Conservation (phyloP, 2,329 filamentous ascomycete species). For the Ophiostoma pallidulum region DNA sequence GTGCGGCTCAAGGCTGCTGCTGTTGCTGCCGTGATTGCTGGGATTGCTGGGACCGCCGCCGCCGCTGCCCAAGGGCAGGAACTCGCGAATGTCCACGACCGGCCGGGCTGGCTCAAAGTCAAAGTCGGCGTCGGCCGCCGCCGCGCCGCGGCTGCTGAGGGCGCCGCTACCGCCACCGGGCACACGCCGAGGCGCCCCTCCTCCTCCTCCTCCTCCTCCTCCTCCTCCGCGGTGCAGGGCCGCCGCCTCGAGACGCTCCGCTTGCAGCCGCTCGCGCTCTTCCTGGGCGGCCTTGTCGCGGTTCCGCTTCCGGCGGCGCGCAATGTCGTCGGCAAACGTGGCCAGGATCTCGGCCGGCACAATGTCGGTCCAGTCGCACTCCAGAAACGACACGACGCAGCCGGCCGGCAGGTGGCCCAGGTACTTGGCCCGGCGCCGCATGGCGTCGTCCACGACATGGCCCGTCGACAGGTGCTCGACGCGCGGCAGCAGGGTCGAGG, state of each 20-base stretch:
- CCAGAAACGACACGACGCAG: conserved; percentile 83
- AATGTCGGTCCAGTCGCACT: conserved; percentile 92
- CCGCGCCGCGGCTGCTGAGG: conserved; percentile 1
- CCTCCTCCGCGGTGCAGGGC: conserved; percentile 32
- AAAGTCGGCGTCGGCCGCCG: neutral
- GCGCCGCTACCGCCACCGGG: neutral
- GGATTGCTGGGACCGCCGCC: no score
- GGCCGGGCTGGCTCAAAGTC: neutral
- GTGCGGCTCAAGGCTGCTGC: no score
- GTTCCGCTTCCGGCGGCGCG: conserved; percentile 65
- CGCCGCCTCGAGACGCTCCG: conserved; percentile 69
- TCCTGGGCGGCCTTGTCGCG: conserved; percentile 76
- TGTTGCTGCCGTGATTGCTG: no score
- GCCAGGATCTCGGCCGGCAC: conserved; percentile 67
- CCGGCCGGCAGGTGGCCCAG: conserved; percentile 77
- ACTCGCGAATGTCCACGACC: conserved; percentile 48
- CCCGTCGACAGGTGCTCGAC: conserved; percentile 85
- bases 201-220: no score
- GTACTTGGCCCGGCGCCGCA: conserved; percentile 79
- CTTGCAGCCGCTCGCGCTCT: conserved; percentile 73
- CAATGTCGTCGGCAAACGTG: conserved; percentile 66
- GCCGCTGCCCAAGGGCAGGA: conserved; percentile 47
- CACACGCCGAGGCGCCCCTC: conserved; percentile 1
- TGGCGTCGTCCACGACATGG: conserved; percentile 74
- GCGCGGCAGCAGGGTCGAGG: conserved; percentile 73